Percentiles rank a stretch among this genome's conserved stretches.
Evolutionary conservation across 1,139 yeast species (phyloP).

Genomic region (Candida tunisiensis): DNA sequence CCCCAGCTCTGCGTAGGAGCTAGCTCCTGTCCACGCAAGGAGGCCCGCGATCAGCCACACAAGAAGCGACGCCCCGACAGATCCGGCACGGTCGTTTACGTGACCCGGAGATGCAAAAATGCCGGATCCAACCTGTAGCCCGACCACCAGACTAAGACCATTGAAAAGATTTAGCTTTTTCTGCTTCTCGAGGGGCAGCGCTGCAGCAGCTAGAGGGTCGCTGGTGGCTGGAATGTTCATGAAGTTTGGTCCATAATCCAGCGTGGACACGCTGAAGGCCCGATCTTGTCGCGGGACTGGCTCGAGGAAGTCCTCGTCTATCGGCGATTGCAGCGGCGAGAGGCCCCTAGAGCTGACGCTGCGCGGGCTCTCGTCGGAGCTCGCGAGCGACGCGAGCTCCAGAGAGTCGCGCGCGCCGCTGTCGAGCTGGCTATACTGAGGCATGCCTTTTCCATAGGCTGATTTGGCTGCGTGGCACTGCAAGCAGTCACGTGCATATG

Average conservation of each 20-base stretch:
- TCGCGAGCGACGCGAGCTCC: conserved; percentile 20
- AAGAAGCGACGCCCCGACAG: conserved; percentile 21
- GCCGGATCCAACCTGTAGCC: conserved; percentile 27
- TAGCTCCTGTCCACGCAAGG: conserved; percentile 28
- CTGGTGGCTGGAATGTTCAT: conserved; percentile 14
- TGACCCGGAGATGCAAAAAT: conserved; percentile 26
- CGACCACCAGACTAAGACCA: conserved; percentile 24
- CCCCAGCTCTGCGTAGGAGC: conserved; percentile 26
- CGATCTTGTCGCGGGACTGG: conserved; percentile 5
- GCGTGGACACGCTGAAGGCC: conserved; percentile 11
- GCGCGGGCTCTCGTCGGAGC: conserved; percentile 11
- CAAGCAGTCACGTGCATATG: no score
- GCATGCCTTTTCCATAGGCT: background rate
- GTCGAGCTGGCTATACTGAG: background rate
- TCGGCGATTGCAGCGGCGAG: conserved; percentile 7
- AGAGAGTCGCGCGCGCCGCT: conserved; percentile 12
- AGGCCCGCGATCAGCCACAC: conserved; percentile 24
- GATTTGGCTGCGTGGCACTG: background rate
- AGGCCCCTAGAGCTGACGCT: conserved; percentile 12
- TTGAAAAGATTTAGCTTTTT: conserved; percentile 16
- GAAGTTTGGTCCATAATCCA: conserved; percentile 16
- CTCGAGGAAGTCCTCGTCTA: conserved; percentile 2
- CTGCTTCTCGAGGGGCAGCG: conserved; percentile 17
- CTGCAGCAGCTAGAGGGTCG: conserved; percentile 9
- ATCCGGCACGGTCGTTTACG: conserved; percentile 21